Base-by-base conservation (phyloP, 2,329 filamentous ascomycete species). In the Diplodia scrobiculata region DNA sequence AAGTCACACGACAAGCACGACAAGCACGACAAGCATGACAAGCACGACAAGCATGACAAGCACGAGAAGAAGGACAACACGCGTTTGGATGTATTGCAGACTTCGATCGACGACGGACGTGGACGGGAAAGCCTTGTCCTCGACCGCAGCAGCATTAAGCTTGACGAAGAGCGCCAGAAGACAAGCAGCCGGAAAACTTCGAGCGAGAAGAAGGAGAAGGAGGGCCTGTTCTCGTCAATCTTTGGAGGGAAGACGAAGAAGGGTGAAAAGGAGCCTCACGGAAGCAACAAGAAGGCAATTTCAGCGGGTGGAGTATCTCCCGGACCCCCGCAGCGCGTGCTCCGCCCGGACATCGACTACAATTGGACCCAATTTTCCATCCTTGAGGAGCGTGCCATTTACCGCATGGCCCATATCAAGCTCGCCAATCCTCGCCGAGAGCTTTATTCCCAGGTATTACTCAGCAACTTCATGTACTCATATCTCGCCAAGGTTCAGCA, bases 381-480 rank as follows among this genome's bases (percentile, higher is more conserved):
- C 64, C 83, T 97, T 65, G 94, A 98, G 78, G 95, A 99, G 80
- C 86, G 95, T 67, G 95, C 95, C 21, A 99, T 99, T 67, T 99
- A 99, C 79, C 88, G 95, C 68, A 97, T 99, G 91, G 95, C 95
- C 19, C 95, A 99, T 76, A 96, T 98, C 80, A 99, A 99, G 79
- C 86, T 99, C 68, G 95, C 95, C n/a, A 98, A 99, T 75, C 95
- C 95, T 45, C 89, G 94, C 52, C 89, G 95, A 66, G 91, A 94
- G 48, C 81, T 99, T 62, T 90, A 96, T 74, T 97, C 94, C 68
- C 95, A 99, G 78, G 95, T 99, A 25, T 83, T 99, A 67, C 85
- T 99, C 71, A 97, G 93, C 79, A 99, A 99, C 77, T 99, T 99
- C 79, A 99, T 99, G 95, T 99, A 99, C 80, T 95, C 92, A 66